Evolutionary conservation across 1,284 basidiomycete genomes (phyloP).

Genomic region (Sporisorium exsertum): DNA sequence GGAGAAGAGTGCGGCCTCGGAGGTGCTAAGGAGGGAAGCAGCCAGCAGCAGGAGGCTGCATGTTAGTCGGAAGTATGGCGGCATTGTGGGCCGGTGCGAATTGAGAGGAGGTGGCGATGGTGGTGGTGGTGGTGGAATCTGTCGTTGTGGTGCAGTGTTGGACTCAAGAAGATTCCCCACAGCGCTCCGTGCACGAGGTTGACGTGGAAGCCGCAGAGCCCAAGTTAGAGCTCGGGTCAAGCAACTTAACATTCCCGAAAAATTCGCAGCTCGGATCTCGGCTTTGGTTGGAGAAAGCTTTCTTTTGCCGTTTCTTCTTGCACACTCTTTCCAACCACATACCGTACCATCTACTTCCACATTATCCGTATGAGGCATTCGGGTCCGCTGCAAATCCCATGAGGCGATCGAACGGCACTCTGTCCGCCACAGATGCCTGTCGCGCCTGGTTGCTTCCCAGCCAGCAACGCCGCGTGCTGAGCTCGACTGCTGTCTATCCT

Average conservation of each 20-base stretch:
- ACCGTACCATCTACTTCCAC: not conserved
- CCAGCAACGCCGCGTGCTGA: slow-evolving; percentile 25
- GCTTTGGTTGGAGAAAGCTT: slow-evolving; percentile 7
- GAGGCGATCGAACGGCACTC: slow-evolving; percentile 24
- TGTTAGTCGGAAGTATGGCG: slow-evolving; percentile 8
- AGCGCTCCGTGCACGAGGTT: slow-evolving; percentile 4
- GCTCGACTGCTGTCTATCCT: slow-evolving; percentile 24
- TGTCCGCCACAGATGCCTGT: slow-evolving; percentile 29
- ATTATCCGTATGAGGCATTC: not conserved
- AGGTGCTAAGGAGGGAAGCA: slow-evolving; percentile 14
- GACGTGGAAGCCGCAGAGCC: slow-evolving; percentile 32
- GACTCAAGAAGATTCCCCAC: slow-evolving; percentile 8
- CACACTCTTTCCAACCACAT: not conserved
- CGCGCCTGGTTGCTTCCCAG: slow-evolving; percentile 14
- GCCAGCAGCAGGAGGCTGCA: slow-evolving; percentile 40
- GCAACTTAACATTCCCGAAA: slow-evolving; percentile 1
- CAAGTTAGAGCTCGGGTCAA: slow-evolving; percentile 14
- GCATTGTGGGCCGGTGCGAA: not conserved
- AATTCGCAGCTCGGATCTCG: slow-evolving; percentile 21
- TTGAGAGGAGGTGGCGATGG: slow-evolving; percentile 1
- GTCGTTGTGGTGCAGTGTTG: slow-evolving; percentile 5
- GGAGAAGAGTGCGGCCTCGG: slow-evolving; percentile 60
- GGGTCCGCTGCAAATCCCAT: slow-evolving; percentile 2
- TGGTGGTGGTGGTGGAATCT: not conserved
- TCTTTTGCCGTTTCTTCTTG: slow-evolving; percentile 19